Conservation (phyloP, 352 stramenopile genomes). For the Globisporangium lucens region DNA sequence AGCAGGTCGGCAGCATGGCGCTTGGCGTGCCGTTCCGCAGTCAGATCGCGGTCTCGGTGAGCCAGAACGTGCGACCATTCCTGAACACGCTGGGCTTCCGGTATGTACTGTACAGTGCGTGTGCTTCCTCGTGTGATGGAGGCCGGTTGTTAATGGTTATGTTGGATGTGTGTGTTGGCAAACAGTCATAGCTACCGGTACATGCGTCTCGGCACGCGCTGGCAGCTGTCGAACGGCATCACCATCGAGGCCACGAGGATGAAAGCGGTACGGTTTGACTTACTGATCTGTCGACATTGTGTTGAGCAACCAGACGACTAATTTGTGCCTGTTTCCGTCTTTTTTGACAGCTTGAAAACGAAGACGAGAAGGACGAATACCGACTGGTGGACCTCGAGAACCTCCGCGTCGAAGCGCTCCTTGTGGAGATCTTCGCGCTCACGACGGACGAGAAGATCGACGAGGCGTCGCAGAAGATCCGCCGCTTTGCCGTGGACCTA, state of each 20-base stretch:
- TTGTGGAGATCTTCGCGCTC: conserved; percentile 82
- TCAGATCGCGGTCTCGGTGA: conserved; percentile 79
- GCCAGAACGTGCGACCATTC: conserved; percentile 77
- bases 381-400: conserved; percentile 83
- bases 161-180: neutral
- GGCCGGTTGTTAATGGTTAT: neutral
- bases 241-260: conserved; percentile 83
- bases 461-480: conserved; percentile 78
- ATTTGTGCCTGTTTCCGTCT: neutral
- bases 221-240: conserved; percentile 81
- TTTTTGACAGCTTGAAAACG: conserved; percentile 55
- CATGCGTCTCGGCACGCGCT: conserved; percentile 79
- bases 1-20: conserved; percentile 58
- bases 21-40: conserved; percentile 78
- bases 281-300: neutral
- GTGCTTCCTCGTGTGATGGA: neutral
- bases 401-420: conserved; percentile 74
- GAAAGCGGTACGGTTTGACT: conserved; percentile 54
- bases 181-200: conserved; percentile 78
- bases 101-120: conserved; percentile 24
- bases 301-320: neutral
- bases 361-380: conserved; percentile 82
- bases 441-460: conserved; percentile 87
- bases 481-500: conserved; percentile 74
- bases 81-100: conserved; percentile 74